phyloP scores from a whole-genome alignment of 495 filamentous ascomycete species.

The Staphylotrichum longicolle region DNA sequence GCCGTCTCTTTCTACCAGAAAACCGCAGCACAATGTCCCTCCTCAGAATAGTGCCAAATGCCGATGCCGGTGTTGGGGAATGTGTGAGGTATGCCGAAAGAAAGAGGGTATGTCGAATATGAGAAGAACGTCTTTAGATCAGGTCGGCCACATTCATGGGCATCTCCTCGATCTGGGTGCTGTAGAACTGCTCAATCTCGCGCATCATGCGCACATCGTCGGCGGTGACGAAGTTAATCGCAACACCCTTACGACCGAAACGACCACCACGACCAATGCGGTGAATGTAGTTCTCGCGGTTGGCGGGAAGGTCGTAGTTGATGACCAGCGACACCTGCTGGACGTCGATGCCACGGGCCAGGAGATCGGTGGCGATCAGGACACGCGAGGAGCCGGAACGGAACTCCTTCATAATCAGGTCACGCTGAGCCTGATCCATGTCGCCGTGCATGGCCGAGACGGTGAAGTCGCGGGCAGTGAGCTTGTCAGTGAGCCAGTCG shows the following conservation, averaged over 20 bases:
- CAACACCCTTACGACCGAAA: constrained; percentile 97
- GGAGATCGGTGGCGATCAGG: constrained; percentile 96
- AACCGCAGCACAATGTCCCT: constrained; percentile 30
- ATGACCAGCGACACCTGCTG: constrained; percentile 99
- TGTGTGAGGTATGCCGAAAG: constrained; percentile 31
- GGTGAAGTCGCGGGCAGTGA: constrained; percentile 96
- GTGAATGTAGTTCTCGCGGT: constrained; percentile 99
- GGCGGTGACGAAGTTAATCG: constrained; percentile 98
- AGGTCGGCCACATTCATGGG: constrained; percentile 89
- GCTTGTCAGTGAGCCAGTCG: constrained; percentile 98
- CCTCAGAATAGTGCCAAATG: constrained; percentile 26
- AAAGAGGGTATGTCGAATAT: constrained; percentile 24
- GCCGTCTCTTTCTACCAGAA: constrained; percentile 31
- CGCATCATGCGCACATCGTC: constrained; percentile 97
- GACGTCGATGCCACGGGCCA: constrained; percentile 97
- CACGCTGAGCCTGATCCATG: constrained; percentile 96
- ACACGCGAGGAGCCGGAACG: constrained; percentile 93
- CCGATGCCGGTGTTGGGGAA: constrained; percentile 29
- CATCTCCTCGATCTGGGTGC: constrained; percentile 99
- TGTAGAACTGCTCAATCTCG: constrained; percentile 96
- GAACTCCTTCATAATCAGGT: constrained; percentile 99
- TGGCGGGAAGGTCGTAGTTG: constrained; percentile 97
- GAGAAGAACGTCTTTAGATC: constrained; percentile 39
- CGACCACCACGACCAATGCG: constrained; percentile 93
- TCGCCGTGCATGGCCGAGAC: constrained; percentile 99